phyloP scores from a whole-genome alignment of 2,329 filamentous ascomycete genomes.

The Xylaria sp. region DNA sequence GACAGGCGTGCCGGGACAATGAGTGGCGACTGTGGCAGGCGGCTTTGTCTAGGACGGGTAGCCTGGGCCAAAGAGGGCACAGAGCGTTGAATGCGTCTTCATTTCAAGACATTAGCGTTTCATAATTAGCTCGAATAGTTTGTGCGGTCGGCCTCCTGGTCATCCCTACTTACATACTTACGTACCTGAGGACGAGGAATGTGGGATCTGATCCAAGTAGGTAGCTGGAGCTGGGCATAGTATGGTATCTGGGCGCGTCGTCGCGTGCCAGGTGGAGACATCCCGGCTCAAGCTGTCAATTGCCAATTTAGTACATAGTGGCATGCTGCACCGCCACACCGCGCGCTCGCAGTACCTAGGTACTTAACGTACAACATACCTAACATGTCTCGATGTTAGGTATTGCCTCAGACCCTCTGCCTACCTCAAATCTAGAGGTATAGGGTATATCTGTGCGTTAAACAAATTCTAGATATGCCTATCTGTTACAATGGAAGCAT shows the following conservation, averaged over 20 bases:
- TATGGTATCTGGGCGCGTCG: conserved; percentile 28
- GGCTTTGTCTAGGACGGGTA: conserved; percentile 32
- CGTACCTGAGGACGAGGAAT: neutral
- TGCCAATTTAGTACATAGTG: neutral
- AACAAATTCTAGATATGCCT: too few relatives aligned
- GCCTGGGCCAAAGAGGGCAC: conserved; percentile 17
- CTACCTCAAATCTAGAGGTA: too few relatives aligned
- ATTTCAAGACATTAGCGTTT: conserved; percentile 16
- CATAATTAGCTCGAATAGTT: neutral
- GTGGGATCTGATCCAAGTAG: neutral
- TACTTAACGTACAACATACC: too few relatives aligned
- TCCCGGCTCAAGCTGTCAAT: conserved; percentile 3
- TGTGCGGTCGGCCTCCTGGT: neutral
- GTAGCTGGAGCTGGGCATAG: neutral
- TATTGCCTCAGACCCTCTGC: too few relatives aligned
- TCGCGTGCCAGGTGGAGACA: conserved; percentile 30
- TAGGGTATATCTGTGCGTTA: too few relatives aligned
- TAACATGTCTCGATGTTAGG: too few relatives aligned
- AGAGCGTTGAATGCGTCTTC: conserved; percentile 28
- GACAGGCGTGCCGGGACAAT: conserved; percentile 38
- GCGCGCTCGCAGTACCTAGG: neutral
- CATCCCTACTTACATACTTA: neutral
- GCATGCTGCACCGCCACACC: conserved; percentile 23
- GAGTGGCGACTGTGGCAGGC: conserved; percentile 7
- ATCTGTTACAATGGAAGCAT: too few relatives aligned